Conservation (phyloP, 768 basidiomycete species). For the Boletellus ananas region DNA sequence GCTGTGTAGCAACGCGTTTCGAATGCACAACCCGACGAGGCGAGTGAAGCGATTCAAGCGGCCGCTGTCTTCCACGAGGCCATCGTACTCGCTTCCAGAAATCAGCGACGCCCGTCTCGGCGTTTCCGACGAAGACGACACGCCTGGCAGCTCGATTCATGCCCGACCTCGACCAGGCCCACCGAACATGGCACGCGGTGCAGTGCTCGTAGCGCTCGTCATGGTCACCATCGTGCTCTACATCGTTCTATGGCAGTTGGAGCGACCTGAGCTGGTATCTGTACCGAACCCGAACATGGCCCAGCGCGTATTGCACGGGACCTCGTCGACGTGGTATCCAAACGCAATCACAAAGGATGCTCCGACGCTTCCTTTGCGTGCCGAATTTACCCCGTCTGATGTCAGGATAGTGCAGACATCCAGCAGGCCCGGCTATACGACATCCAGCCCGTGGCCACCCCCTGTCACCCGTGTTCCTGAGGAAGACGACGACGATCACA, state of each 20-base stretch:
- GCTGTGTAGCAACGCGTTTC: neutral
- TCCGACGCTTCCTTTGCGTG: neutral
- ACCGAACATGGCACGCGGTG: slow-evolving; percentile 9
- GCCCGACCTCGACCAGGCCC: slow-evolving; percentile 2
- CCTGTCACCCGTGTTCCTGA: slow-evolving; percentile 35
- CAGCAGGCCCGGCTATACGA: neutral
- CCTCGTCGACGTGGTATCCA: neutral
- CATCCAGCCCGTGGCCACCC: slow-evolving; percentile 29
- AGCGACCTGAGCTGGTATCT: slow-evolving; percentile 5
- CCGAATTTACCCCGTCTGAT: neutral
- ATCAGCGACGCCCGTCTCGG: neutral
- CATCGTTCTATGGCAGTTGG: slow-evolving; percentile 17
- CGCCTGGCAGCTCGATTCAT: neutral
- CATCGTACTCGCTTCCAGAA: neutral
- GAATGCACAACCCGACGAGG: slow-evolving; percentile 18
- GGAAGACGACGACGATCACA: slow-evolving; percentile 1
- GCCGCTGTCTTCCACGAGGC: slow-evolving; percentile 1
- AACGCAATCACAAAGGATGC: neutral
- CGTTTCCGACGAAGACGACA: neutral
- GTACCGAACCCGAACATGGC: neutral
- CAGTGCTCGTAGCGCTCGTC: slow-evolving; percentile 16
- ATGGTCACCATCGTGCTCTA: slow-evolving; percentile 23
- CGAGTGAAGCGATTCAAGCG: slow-evolving; percentile 12
- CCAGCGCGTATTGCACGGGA: neutral
- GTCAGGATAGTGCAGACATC: neutral